Conservation (phyloP, 345 rosid genomes). For the Gossypium herbaceum region DNA sequence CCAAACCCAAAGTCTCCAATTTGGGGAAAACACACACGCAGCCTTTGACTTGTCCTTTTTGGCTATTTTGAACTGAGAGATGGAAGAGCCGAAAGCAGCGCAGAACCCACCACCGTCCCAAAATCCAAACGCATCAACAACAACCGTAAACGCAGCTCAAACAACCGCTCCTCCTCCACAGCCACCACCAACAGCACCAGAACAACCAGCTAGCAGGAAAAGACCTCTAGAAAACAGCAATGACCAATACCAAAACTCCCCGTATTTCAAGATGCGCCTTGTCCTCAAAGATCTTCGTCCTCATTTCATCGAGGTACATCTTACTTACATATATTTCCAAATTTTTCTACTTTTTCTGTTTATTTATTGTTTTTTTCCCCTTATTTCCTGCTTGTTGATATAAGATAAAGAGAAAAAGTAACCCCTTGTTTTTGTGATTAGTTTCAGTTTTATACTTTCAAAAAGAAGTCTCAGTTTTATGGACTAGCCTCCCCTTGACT, state of each 20-base stretch:
- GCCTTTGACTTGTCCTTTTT: background rate
- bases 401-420: background rate
- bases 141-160: conserved; percentile 11
- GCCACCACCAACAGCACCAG: conserved; percentile 18
- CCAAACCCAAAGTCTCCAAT: background rate
- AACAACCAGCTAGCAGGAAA: conserved; percentile 38
- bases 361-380: background rate
- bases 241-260: conserved; percentile 38
- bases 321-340: background rate
- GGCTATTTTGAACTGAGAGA: conserved; percentile 11
- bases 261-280: conserved; percentile 58
- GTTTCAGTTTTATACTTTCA: no score
- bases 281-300: conserved; percentile 59
- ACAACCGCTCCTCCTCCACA: conserved; percentile 20
- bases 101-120: conserved; percentile 7
- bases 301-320: conserved; percentile 48
- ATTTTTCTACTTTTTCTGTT: background rate
- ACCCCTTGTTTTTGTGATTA: background rate
- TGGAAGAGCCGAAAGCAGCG: conserved; percentile 34
- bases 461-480: background rate
- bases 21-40: background rate
- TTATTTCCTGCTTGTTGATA: background rate
- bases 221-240: conserved; percentile 42
- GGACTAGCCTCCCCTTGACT: background rate
- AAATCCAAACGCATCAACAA: conserved; percentile 10